phyloP scores from a whole-genome alignment of 306 rosid genomes.

The Delonix regia region DNA sequence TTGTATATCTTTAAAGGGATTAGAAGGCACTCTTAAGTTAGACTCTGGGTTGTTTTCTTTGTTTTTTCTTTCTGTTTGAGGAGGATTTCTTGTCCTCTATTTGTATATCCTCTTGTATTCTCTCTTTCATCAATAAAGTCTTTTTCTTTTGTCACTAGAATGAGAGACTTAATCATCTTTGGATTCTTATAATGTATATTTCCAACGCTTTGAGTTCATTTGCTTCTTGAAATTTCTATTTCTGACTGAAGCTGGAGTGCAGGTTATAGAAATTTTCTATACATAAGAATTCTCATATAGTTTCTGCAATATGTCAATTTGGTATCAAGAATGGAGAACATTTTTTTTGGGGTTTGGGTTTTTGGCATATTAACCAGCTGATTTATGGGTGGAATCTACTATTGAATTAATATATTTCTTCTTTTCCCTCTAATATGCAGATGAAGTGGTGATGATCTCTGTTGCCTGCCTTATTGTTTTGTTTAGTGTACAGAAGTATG shows the following conservation, averaged over 20 bases:
- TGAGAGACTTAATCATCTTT: neutral
- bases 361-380: neutral
- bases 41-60: too few relatives aligned
- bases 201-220: neutral
- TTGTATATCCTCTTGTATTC: too few relatives aligned
- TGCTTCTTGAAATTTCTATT: neutral
- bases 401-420: conserved; percentile 31
- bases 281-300: conserved; percentile 9
- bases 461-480: conserved; percentile 81
- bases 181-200: neutral
- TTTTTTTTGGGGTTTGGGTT: neutral
- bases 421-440: conserved; percentile 59
- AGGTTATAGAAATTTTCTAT: neutral
- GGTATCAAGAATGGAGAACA: neutral
- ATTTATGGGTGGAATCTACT: conserved; percentile 16
- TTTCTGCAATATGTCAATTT: neutral
- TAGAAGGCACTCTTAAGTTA: too few relatives aligned
- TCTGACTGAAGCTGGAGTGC: neutral
- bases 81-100: too few relatives aligned
- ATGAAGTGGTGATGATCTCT: conserved; percentile 86
- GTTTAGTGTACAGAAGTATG: conserved; percentile 94
- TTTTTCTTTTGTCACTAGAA: neutral
- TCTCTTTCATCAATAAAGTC: too few relatives aligned
- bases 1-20: too few relatives aligned
- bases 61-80: too few relatives aligned